phyloP scores from a whole-genome alignment of 805 yeast genomes.

The Lachancea waltii region DNA sequence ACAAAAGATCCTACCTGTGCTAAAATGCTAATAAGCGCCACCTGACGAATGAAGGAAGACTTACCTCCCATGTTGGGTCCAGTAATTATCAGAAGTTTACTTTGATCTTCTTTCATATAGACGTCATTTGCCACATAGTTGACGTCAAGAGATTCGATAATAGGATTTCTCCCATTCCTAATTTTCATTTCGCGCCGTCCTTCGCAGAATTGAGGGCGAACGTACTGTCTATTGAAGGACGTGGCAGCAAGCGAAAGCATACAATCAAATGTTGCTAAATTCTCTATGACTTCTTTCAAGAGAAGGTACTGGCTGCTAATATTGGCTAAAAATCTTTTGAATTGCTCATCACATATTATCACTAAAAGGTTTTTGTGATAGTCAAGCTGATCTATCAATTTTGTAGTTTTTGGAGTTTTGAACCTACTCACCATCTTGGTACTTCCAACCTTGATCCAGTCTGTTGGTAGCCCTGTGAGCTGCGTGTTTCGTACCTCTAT shows the following conservation, averaged over 20 bases:
- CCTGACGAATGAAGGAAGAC: conserved; percentile 66
- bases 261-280: conserved; percentile 58
- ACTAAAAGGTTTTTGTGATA: conserved; percentile 50
- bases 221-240: conserved; percentile 42
- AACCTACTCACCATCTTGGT: conserved; percentile 65
- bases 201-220: conserved; percentile 46
- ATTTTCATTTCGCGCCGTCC: conserved; percentile 43
- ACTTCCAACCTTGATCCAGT: conserved; percentile 73
- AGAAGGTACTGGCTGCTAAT: conserved; percentile 35
- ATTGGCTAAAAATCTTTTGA: conserved; percentile 30
- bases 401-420: conserved; percentile 52
- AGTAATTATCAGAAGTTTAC: conserved; percentile 59
- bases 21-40: conserved; percentile 65
- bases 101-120: conserved; percentile 38
- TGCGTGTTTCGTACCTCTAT: conserved; percentile 66
- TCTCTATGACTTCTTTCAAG: conserved; percentile 39
- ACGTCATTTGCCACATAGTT: conserved; percentile 64
- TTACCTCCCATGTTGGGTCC: conserved; percentile 92
- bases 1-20: conserved; percentile 73
- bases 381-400: conserved; percentile 48
- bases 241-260: conserved; percentile 59
- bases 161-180: conserved; percentile 58
- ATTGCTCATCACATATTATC: conserved; percentile 25
- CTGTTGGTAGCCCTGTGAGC: conserved; percentile 52
- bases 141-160: conserved; percentile 45